Evolutionary conservation across 768 basidiomycete species (phyloP), one percentile per base, ranked within the genome.

Genomic region (Lactifluus subvellereus): DNA sequence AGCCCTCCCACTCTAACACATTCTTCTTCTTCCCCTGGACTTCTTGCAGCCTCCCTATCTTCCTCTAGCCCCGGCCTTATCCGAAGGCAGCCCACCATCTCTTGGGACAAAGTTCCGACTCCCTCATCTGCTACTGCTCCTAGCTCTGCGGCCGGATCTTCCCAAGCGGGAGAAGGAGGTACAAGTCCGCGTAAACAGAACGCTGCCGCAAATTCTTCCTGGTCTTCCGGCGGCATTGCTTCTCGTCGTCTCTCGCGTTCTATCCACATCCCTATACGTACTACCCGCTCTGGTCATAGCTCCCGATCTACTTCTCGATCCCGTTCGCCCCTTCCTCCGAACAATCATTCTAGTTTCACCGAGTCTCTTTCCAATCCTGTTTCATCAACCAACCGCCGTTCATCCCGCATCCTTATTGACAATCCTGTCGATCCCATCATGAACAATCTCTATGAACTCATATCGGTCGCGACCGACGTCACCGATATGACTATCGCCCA

Each of bases 281-380:
- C 85, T 20, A 77, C 84, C 54, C 85, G 78, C 58, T 93, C 92
- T 59, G 86, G 84, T 35, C 86, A 88, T 67, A 91, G 88, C 71
- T 98, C 96, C 22, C 89, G 96, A 38, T 97, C 94, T 9, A 94
- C 90, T 20, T 98, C 96, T 59, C 87, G 95, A 51, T 98, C 96
- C 6, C 84, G 94, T 47, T 98, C 97, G 0, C 95, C 94, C 1
- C 80, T 97, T 57, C 94, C 94, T 10, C 83, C 86, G 60, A 80
- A 85, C 59, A 81, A 80, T 4, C 87, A 87, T 74, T 74, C 79
- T 65, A 85, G 82, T 72, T 88, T 88, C 67, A 81, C 85, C 6
- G 84, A 88, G 43, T 62, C 73, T 27, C 53, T 69, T 42, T 60
- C 66, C 20, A 77, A 81, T 58, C 43, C 61, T 35, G 61, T 49